Conservation (phyloP, 768 basidiomycete genomes). For the Dioszegia crocea region DNA sequence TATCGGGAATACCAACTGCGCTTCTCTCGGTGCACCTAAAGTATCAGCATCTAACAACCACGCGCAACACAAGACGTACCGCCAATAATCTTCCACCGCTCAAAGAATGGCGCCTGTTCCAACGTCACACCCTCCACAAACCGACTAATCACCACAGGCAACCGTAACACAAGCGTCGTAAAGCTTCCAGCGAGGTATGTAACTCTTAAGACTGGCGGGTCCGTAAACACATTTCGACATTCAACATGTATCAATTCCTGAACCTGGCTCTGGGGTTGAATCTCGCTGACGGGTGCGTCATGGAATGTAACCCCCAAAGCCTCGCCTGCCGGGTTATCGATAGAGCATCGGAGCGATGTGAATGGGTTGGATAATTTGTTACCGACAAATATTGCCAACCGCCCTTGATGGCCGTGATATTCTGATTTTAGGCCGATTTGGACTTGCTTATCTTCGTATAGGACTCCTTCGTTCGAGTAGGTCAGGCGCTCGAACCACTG, state of each 20-base stretch:
- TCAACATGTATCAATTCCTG: conserved; percentile 92
- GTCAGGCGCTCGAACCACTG: conserved; percentile 79
- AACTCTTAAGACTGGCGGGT: conserved; percentile 67
- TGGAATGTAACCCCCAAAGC: conserved; percentile 79
- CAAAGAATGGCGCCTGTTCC: conserved; percentile 81
- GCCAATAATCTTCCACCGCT: conserved; percentile 95
- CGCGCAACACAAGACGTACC: conserved; percentile 46
- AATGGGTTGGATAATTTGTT: conserved; percentile 90
- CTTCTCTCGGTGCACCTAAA: conserved; percentile 75
- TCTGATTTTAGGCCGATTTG: conserved; percentile 95
- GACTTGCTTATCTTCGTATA: conserved; percentile 92
- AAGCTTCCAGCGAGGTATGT: conserved; percentile 69
- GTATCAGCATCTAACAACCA: neutral
- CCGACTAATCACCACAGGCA: conserved; percentile 83
- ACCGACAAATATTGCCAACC: conserved; percentile 89
- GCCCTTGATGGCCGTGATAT: conserved; percentile 90
- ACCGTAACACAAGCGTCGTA: conserved; percentile 67
- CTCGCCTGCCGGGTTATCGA: conserved; percentile 66
- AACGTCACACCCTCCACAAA: conserved; percentile 92
- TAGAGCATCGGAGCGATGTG: conserved; percentile 79
- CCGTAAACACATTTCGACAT: conserved; percentile 76
- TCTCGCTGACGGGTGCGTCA: conserved; percentile 79
- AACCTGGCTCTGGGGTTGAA: conserved; percentile 77
- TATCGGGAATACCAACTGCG: conserved; percentile 81
- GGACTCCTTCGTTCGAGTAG: conserved; percentile 74